Evolutionary conservation across 768 basidiomycete species (phyloP).

Genomic region (Hypholoma fasciculare): DNA sequence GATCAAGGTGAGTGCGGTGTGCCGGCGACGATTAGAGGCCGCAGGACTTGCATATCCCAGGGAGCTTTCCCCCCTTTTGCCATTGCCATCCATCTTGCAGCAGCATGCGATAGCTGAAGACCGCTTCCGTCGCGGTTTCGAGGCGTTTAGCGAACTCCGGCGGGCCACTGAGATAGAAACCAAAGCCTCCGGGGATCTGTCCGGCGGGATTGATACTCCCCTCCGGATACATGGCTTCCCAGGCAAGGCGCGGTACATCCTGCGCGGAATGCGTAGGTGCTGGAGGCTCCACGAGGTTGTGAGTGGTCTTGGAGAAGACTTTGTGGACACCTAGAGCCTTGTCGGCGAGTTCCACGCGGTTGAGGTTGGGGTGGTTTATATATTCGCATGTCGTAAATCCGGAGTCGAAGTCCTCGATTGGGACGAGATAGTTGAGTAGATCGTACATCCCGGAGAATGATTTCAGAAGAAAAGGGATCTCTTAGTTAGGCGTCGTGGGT

Average conservation of each 20-base stretch:
- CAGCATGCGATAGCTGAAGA: constrained; percentile 68
- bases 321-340: constrained; percentile 50
- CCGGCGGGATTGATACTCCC: constrained; percentile 62
- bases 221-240: constrained; percentile 62
- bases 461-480: too few species aligned
- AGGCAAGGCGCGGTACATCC: constrained; percentile 31
- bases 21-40: too few species aligned
- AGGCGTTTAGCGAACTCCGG: constrained; percentile 36
- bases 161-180: constrained; percentile 68
- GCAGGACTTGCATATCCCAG: constrained; percentile 61
- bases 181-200: constrained; percentile 59
- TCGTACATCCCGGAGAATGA: neutral
- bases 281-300: constrained; percentile 31
- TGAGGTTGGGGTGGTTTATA: constrained; percentile 20
- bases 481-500: too few species aligned
- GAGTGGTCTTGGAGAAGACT: constrained; percentile 35
- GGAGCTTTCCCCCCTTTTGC: constrained; percentile 76
- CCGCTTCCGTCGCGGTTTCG: constrained; percentile 48
- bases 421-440: constrained; percentile 20
- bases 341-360: constrained; percentile 38
- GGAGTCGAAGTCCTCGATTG: constrained; percentile 25
- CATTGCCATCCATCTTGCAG: constrained; percentile 64
- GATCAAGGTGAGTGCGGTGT: neutral
- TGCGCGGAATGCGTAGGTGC: neutral
- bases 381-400: constrained; percentile 44